Evolutionary conservation across 257 asterid species (phyloP), one percentile per base, ranked within the genome.

Genomic region (Linaria vulgaris): DNA sequence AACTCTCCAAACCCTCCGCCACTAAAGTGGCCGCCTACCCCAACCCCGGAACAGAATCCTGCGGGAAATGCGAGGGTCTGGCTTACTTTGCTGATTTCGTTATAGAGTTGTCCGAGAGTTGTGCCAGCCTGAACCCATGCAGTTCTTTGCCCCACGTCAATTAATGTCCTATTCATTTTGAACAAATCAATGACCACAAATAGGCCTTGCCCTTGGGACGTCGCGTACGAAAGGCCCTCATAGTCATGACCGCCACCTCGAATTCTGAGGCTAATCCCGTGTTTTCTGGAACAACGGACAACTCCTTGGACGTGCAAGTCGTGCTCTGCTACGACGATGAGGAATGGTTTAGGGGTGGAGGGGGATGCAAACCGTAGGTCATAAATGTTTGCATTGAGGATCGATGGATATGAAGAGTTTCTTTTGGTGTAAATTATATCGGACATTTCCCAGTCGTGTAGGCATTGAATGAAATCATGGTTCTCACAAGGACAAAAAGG

Each of bases 211-310:
- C 3, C 3, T 30, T 30, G 37, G 37, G 16, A 6, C 24, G 37
- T 30, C 1, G 79, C 56, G 1, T 41, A 62, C 73, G 76, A 20
- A n/a, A n/a, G n/a, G n/a, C n/a, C n/a, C n/a, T n/a, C n/a, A n/a
- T n/a, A n/a, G n/a, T n/a, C n/a, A n/a, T 77, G 83, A 43, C 83
- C 83, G 4, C 79, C 81, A 5, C 85, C 63, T 19, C 76, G 55
- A 0, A 22, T 66, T 59, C 79, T 52, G 22, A 72, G 52, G 14
- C 71, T 46, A 16, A 74, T 0, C 16, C 39, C 76, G 3, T 5
- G 47, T 15, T 30, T 3, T 19, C 53, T 50, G 17, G 79, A 30
- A 27, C 79, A 74, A 16, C 4, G n/a, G 12, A 74, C 22, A 13
- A 54, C 34, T 0, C 56, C 14, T 7, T n/a, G 64, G 25, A 74